These are phyloP conservation scores for Pseudophaeomoniella oleicola DNA, from an alignment of 2,329 filamentous ascomycete genomes.

Conservation along the genomic window DNA sequence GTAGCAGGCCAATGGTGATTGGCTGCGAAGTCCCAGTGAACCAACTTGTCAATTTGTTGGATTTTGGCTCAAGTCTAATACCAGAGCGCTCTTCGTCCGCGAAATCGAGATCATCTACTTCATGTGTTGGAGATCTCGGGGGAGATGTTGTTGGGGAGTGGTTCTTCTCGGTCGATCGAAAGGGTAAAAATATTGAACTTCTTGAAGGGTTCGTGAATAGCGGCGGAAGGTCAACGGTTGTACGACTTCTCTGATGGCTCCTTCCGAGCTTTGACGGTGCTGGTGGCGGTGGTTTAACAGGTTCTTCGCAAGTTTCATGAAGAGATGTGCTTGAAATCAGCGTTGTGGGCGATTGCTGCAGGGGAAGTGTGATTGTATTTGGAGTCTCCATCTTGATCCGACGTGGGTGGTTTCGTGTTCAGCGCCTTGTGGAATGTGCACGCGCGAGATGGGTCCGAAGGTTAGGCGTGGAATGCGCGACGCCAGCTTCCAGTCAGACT, in stretches of 20 bases:
- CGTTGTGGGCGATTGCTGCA: too few species aligned
- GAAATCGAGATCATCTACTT: conserved; percentile 2
- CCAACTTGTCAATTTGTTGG: conserved; percentile 28
- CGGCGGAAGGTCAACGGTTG: conserved; percentile 9
- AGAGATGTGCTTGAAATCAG: too few species aligned
- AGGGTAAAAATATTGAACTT: conserved; percentile 11
- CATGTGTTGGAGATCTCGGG: conserved; percentile 6
- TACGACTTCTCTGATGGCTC: conserved; percentile 9
- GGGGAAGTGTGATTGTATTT: too few species aligned
- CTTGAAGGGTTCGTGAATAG: conserved; percentile 8
- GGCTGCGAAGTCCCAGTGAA: conserved; percentile 38
- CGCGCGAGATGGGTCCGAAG: too few species aligned
- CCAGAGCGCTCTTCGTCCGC: conserved; percentile 1
- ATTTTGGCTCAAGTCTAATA: conserved; percentile 2
- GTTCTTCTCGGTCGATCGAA: conserved; percentile 8
- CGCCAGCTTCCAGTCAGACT: too few species aligned
- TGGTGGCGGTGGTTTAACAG: not conserved
- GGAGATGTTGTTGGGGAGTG: conserved; percentile 9
- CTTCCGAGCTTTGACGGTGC: not conserved
- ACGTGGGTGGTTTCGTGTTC: too few species aligned
- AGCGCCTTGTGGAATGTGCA: too few species aligned
- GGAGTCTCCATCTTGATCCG: too few species aligned
- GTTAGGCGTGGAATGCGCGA: too few species aligned
- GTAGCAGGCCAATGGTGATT: conserved; percentile 28
- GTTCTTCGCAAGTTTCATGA: not conserved